A percentile compares a stretch with the other conserved stretches of the same genome.
Evolutionary conservation across 1,139 yeast genomes (phyloP).

Genomic region (Hyphopichia buzzinii): DNA sequence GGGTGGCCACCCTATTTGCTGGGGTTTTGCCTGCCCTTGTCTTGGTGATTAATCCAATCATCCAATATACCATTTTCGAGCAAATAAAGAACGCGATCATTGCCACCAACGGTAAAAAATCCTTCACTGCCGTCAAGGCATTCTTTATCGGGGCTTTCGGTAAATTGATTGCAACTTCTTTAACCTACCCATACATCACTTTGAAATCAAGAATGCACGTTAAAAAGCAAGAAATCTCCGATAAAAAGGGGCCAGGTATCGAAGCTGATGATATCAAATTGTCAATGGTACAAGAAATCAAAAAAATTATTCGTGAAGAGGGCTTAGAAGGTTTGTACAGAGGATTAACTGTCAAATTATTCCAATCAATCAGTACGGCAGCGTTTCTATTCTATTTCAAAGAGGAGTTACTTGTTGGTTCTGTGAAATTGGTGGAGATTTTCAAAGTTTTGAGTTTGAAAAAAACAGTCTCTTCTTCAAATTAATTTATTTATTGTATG

Average conservation of each 20-base stretch:
- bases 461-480: slow-evolving; percentile 11
- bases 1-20: slow-evolving; percentile 68
- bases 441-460: slow-evolving; percentile 29
- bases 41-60: slow-evolving; percentile 82
- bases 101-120: slow-evolving; percentile 46
- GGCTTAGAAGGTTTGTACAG: slow-evolving; percentile 78
- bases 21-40: slow-evolving; percentile 87
- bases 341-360: slow-evolving; percentile 74
- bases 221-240: slow-evolving; percentile 38
- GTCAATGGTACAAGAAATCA: slow-evolving; percentile 45
- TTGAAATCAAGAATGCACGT: slow-evolving; percentile 87
- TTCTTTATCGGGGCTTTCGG: slow-evolving; percentile 88
- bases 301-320: slow-evolving; percentile 59
- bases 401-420: slow-evolving; percentile 69
- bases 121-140: slow-evolving; percentile 64
- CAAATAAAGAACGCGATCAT: slow-evolving; percentile 70
- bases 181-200: slow-evolving; percentile 90
- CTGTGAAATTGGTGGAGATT: slow-evolving; percentile 44
- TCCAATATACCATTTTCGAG: slow-evolving; percentile 90
- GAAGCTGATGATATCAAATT: slow-evolving; percentile 21
- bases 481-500: too few species aligned
- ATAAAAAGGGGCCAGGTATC: slow-evolving; percentile 14
- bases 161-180: slow-evolving; percentile 79
- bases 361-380: slow-evolving; percentile 83
- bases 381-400: slow-evolving; percentile 90